Conservation (phyloP, 2,329 filamentous ascomycete species). For the Clarireedia monteithiana region DNA sequence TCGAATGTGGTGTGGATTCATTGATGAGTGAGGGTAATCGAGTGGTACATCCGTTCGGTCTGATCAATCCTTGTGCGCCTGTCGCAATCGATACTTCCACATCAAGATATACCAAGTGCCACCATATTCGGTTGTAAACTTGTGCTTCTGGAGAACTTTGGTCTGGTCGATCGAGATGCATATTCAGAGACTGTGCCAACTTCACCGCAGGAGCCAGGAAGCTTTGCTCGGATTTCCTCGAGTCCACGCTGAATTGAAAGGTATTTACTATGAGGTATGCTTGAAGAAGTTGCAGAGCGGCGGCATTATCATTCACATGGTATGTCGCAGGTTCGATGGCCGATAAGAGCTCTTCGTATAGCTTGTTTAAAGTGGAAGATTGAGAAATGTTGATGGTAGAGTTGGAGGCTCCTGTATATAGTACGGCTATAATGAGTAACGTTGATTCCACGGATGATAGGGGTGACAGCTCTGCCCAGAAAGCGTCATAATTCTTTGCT, state of each 20-base stretch:
- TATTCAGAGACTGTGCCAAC: neutral
- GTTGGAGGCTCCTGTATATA: constrained; percentile 6
- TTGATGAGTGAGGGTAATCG: neutral
- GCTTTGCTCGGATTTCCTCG: neutral
- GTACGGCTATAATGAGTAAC: neutral
- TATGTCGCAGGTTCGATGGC: constrained; percentile 4
- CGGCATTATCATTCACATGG: neutral
- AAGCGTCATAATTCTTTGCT: neutral
- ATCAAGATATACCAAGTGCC: constrained; percentile 8
- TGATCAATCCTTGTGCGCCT: constrained; percentile 4
- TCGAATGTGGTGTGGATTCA: neutral
- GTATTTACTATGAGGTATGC: constrained; percentile 10
- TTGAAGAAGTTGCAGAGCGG: constrained; percentile 3
- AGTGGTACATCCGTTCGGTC: constrained; percentile 1
- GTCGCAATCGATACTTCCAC: constrained; percentile 8
- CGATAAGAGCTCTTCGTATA: neutral
- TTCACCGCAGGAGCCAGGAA: constrained; percentile 6
- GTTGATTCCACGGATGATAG: neutral
- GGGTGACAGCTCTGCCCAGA: constrained; percentile 3
- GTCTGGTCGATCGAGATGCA: neutral
- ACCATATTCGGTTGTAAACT: constrained; percentile 5
- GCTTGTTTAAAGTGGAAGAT: neutral
- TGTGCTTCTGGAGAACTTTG: neutral
- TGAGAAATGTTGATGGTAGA: neutral
- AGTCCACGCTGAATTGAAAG: neutral